These are phyloP conservation scores for Plantago coronopus DNA, from an alignment of 305 asterid species.

Conservation along the genomic window DNA sequence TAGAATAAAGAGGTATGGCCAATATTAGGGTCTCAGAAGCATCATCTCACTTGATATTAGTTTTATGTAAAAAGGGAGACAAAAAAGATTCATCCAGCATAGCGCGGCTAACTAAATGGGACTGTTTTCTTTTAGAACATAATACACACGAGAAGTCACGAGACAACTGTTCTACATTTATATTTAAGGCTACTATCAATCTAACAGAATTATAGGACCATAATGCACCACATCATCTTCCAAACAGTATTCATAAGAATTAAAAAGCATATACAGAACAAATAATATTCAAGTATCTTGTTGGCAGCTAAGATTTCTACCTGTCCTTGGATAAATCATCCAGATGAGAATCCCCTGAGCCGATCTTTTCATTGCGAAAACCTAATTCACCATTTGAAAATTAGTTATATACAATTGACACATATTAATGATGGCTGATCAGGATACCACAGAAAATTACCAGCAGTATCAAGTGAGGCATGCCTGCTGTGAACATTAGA, in stretches of 20 bases:
- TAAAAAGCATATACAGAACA: neutral
- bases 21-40: too few relatives aligned
- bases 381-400: conserved; percentile 29
- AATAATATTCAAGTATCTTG: neutral
- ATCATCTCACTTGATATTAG: too few relatives aligned
- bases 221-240: neutral
- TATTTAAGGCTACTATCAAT: neutral
- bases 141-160: neutral
- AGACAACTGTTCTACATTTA: neutral
- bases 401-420: neutral
- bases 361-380: conserved; percentile 45
- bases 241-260: neutral
- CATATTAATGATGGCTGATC: conserved; percentile 5
- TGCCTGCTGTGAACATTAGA: conserved; percentile 51
- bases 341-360: conserved; percentile 35
- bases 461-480: conserved; percentile 49
- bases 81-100: neutral
- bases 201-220: neutral
- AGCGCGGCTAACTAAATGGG: neutral
- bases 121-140: too few relatives aligned
- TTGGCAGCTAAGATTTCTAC: conserved; percentile 34
- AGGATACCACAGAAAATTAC: conserved; percentile 32
- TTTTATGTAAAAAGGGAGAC: too few relatives aligned
- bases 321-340: conserved; percentile 58
- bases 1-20: too few relatives aligned